Base-by-base conservation (phyloP, 345 rosid genomes). In the Eucalyptus sideroxylon region DNA sequence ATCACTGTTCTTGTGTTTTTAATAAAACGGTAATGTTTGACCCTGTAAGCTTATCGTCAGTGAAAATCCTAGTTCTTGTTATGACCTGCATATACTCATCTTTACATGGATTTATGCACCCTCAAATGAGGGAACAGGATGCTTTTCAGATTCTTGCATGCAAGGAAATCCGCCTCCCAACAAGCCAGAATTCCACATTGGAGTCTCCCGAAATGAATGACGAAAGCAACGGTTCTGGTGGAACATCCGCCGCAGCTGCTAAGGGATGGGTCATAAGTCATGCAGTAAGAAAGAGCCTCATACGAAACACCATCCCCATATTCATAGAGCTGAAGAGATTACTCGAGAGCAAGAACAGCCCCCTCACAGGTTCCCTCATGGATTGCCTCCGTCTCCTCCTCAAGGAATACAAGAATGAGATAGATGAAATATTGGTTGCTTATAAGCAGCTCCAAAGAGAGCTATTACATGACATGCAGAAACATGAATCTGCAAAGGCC, bases 381-480 rank as follows among this genome's bases (percentile, higher is more conserved):
- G 99, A 96, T 88, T 98, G 99, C 90, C 96, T 98, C 67, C 93
- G 98, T 40, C 91, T 93, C 88, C 95, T 97, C 77, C 97, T 98
- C 90, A 96, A 97, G 92, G 99, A 98, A 93, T 97, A 96, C 94
- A 98, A 96, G 91, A 97, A 93, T 55, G 99, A 97, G 96, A 96
- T 96, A 34, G 99, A 97, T 51, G 99, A 98, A 86, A 97, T 97
- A 90, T 88, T 97, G 86, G 94, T 98, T n/a, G 99, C 99, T 0
- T 98, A 98, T 88, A 95, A 93, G 92, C 98, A 97, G 93, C 98
- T 98, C 30, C 99, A 95, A 93, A 97, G 94, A 89, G 99, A 98
- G 93, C 99, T 97, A 24, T 85, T 96, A 23, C 96, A 97, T 77
- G 99, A 98, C 88, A 98, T 97, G 96, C 97, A 98, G 92, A 96